Percentiles rank a stretch among this genome's conserved stretches.
phyloP scores from a whole-genome alignment of 306 rosid species.

The Phaseolus lunatus region DNA sequence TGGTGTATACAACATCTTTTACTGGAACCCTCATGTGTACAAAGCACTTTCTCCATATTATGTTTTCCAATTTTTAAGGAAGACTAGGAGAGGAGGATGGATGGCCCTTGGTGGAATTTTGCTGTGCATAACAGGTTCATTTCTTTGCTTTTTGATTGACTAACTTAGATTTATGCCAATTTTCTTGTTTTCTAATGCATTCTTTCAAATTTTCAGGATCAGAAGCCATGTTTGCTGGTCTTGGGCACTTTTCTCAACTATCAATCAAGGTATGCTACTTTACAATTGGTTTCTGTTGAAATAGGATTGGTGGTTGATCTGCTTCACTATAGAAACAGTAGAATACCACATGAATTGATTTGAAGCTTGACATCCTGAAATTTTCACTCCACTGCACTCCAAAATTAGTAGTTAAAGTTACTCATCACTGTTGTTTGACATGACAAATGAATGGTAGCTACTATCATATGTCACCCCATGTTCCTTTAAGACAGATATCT shows the following conservation, averaged over 20 bases:
- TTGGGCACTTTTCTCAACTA: conserved; percentile 94
- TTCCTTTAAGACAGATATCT: background rate
- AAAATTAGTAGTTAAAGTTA: background rate
- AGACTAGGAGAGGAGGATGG: conserved; percentile 80
- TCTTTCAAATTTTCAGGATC: conserved; percentile 62
- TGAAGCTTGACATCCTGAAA: conserved; percentile 1
- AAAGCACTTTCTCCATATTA: conserved; percentile 83
- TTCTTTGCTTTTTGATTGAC: conserved; percentile 36
- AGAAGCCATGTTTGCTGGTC: conserved; percentile 99
- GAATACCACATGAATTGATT: background rate
- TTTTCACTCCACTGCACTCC: conserved; percentile 9
- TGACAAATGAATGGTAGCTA: background rate
- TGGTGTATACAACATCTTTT: conserved; percentile 81
- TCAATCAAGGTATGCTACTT: conserved; percentile 75
- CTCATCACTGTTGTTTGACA: background rate
- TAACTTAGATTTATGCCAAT: conserved; percentile 25
- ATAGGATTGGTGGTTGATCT: no score
- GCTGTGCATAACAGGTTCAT: conserved; percentile 85
- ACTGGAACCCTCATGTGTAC: conserved; percentile 74
- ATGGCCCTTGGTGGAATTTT: conserved; percentile 94
- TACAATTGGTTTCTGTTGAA: background rate
- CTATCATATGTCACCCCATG: background rate
- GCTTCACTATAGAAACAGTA: background rate
- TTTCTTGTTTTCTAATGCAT: conserved; percentile 34
- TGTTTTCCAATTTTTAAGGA: conserved; percentile 69